Evolutionary conservation across 768 basidiomycete genomes (phyloP).

Genomic region (Leucosporidium creatinivorum): DNA sequence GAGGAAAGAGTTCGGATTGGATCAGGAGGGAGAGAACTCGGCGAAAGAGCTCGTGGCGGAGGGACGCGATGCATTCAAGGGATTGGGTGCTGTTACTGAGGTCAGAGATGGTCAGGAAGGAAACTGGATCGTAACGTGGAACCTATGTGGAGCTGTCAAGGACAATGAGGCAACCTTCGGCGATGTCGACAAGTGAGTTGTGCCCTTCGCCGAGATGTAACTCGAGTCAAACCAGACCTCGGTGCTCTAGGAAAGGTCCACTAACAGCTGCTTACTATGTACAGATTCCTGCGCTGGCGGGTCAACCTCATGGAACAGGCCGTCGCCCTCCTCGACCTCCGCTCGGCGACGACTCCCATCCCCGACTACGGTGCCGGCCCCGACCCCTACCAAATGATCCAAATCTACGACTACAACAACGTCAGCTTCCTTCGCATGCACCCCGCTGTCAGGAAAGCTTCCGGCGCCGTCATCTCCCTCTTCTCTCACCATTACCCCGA

Average conservation of each 20-base stretch:
- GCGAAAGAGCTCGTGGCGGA: not conserved
- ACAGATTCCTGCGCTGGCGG: slow-evolving; percentile 28
- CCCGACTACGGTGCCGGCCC: slow-evolving; percentile 16
- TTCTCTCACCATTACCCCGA: slow-evolving; percentile 29
- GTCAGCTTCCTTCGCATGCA: slow-evolving; percentile 30
- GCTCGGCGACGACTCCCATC: slow-evolving; percentile 9
- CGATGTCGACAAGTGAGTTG: slow-evolving; percentile 21
- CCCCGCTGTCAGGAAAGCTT: slow-evolving; percentile 23
- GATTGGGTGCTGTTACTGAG: slow-evolving; percentile 23
- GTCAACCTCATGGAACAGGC: slow-evolving; percentile 25
- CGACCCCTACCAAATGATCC: slow-evolving; percentile 28
- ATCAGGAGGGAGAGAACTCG: not conserved
- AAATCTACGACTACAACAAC: slow-evolving; percentile 28
- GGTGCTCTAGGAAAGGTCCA: no score
- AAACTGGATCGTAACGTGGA: slow-evolving; percentile 16
- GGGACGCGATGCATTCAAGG: slow-evolving; percentile 5
- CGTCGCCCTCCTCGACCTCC: slow-evolving; percentile 6
- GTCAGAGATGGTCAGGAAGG: slow-evolving; percentile 6
- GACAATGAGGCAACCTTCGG: slow-evolving; percentile 20
- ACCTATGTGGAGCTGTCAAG: slow-evolving; percentile 31
- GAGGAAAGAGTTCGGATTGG: slow-evolving; percentile 27
- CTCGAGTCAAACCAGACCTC: no score
- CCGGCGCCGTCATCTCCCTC: slow-evolving; percentile 21
- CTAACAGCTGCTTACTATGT: not conserved
- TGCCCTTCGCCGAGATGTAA: no score